These are phyloP conservation scores for Clavispora vitiphila DNA, from an alignment of 805 yeast species.

Conservation along the genomic window DNA sequence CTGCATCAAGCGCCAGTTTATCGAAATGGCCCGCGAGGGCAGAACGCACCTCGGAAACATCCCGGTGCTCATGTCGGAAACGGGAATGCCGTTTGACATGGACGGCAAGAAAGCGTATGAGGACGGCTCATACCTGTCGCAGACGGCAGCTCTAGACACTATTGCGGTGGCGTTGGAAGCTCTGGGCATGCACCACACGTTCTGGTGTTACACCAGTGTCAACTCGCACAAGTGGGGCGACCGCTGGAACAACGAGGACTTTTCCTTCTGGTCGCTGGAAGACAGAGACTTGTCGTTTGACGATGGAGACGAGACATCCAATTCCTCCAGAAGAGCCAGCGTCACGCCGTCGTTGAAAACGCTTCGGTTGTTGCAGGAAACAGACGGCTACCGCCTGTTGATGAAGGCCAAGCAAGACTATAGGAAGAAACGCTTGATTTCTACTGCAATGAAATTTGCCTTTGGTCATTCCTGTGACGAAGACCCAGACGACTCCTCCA, in stretches of 20 bases:
- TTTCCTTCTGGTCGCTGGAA: constrained; percentile 77
- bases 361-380: constrained; percentile 5
- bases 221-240: constrained; percentile 88
- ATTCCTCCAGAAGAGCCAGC: constrained; percentile 7
- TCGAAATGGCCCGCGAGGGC: constrained; percentile 64
- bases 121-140: constrained; percentile 64
- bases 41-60: constrained; percentile 56
- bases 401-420: constrained; percentile 8
- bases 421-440: constrained; percentile 8
- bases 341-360: constrained; percentile 12
- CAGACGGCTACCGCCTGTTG: constrained; percentile 5
- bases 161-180: constrained; percentile 74
- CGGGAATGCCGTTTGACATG: constrained; percentile 98
- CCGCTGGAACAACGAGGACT: constrained; percentile 89
- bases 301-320: constrained; percentile 9
- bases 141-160: constrained; percentile 82
- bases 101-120: constrained; percentile 68
- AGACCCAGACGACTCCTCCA: constrained; percentile 4
- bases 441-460: constrained; percentile 7
- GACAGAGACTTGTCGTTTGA: constrained; percentile 35
- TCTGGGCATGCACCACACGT: constrained; percentile 63
- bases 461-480: constrained; percentile 2
- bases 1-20: constrained; percentile 63
- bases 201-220: constrained; percentile 77
- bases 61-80: constrained; percentile 83